Evolutionary conservation across 148 eudicot species (phyloP), one percentile per base, ranked within the genome.

Genomic region (Persicaria maculosa): DNA sequence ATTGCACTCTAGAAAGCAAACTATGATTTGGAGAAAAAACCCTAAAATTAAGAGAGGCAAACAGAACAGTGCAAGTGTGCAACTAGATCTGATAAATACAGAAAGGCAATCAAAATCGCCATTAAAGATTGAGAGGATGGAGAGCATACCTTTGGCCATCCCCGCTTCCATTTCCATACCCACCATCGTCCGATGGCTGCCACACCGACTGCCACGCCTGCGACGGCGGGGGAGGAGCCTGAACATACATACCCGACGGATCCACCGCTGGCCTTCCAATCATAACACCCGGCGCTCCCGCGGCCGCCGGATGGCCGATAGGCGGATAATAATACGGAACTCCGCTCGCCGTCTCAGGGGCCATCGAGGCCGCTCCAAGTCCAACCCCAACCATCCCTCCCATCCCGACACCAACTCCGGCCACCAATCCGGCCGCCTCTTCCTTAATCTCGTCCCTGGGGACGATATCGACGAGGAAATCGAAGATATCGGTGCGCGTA

Each of bases 181-280:
- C 79, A 19, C 81, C 91, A 64, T 85, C 88, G 46, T 83, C 90
- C 16, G 78, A 77, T 61, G 77, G 54, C 85, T 92, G 95, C 97
- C 97, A 92, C 64, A 90, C 93, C 48, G 88, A 84, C 85, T 92
- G 97, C 97, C 97, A 92, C 58, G 95, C 91, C 76, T 84, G 85
- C 12, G 94, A 85, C 5, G 97, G 91, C 9, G 86, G 85, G 9
- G 94, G 84, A 4, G 97, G 91, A 10, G 87, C 79, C 77, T 62
- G 77, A 52, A 57, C 80, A 69, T 88, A 88, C 76, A 85, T 68
- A 46, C 83, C 96, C 0, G 77, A 74, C 11, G 68, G 82, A 81
- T 85, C 92, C 76, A 86, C 72, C 44, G 89, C 89, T 47, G 89
- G 86, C 67, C 88, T 69, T 0, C 97, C 93, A 62, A 88, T 87